Conservation (phyloP, 352 stramenopile genomes). For the Pythium sukuiense region DNA sequence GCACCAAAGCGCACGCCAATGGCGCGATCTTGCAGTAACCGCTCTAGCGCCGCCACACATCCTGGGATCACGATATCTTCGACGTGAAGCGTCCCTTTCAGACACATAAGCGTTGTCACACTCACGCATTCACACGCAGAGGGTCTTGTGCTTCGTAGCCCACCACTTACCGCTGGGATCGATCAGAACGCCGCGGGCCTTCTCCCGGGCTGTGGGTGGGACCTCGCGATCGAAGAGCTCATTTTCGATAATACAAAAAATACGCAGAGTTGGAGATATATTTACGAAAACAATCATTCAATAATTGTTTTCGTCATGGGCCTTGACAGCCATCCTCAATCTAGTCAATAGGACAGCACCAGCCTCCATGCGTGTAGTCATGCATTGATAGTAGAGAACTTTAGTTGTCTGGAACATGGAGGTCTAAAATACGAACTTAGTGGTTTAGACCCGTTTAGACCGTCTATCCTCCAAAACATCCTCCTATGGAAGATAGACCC, state of each 20-base stretch:
- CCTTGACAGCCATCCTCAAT: too few relatives aligned
- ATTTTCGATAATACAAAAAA: neutral
- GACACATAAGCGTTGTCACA: neutral
- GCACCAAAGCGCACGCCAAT: constrained; percentile 53
- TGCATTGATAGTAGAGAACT: too few relatives aligned
- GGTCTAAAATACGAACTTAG: too few relatives aligned
- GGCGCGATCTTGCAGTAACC: constrained; percentile 31
- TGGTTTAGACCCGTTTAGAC: too few relatives aligned
- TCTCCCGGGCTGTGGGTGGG: neutral
- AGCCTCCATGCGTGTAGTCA: too few relatives aligned
- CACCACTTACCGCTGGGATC: constrained; percentile 49
- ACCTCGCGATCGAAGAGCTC: neutral
- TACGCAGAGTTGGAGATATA: neutral
- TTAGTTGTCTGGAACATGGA: too few relatives aligned
- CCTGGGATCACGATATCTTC: constrained; percentile 47
- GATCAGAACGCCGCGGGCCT: constrained; percentile 46
- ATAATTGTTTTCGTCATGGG: too few relatives aligned
- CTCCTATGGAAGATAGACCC: too few relatives aligned
- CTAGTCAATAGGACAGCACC: too few relatives aligned
- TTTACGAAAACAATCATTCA: neutral
- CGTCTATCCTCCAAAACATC: too few relatives aligned
- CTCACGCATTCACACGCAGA: neutral
- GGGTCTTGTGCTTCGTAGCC: neutral
- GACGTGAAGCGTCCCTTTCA: constrained; percentile 51
- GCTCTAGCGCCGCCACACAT: constrained; percentile 37